These are phyloP conservation scores for Colletotrichum truncatum DNA, from an alignment of 2,329 filamentous ascomycete genomes.

Conservation along the genomic window DNA sequence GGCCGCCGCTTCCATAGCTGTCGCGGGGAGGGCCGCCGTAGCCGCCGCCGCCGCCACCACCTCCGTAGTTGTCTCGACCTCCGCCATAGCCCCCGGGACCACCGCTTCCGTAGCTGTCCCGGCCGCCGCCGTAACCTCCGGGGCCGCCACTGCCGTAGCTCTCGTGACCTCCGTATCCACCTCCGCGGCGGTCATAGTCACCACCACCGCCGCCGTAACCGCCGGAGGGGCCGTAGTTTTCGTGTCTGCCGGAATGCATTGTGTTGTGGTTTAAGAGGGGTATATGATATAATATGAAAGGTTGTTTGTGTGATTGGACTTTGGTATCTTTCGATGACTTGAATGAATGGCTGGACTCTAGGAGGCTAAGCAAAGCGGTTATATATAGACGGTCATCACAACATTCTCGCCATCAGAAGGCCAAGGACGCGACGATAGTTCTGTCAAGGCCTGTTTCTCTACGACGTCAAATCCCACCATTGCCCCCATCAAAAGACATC, in stretches of 20 bases:
- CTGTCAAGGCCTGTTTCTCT: neutral
- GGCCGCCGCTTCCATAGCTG: neutral
- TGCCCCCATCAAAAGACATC: neutral
- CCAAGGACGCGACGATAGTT: neutral
- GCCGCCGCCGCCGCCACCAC: neutral
- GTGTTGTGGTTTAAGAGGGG: neutral
- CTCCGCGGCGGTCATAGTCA: conserved; percentile 13
- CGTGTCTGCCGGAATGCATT: conserved; percentile 25
- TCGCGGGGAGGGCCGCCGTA: neutral
- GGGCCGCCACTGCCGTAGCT: neutral
- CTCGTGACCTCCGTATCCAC: neutral
- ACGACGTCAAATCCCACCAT: conserved; percentile 20
- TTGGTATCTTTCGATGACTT: neutral
- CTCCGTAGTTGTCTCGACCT: neutral
- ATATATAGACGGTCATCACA: neutral
- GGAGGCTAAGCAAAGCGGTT: too few relatives aligned
- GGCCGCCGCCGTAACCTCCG: neutral
- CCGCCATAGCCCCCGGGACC: conserved; percentile 4
- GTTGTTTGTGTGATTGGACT: neutral
- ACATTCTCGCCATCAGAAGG: neutral
- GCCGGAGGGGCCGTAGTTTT: conserved; percentile 23
- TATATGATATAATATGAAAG: neutral
- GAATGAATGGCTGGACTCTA: too few relatives aligned
- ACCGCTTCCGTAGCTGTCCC: neutral
- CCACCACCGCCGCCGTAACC: conserved; percentile 11